Evolutionary conservation across 805 yeast genomes (phyloP).

Genomic region (Wickerhamiella kazuoi): DNA sequence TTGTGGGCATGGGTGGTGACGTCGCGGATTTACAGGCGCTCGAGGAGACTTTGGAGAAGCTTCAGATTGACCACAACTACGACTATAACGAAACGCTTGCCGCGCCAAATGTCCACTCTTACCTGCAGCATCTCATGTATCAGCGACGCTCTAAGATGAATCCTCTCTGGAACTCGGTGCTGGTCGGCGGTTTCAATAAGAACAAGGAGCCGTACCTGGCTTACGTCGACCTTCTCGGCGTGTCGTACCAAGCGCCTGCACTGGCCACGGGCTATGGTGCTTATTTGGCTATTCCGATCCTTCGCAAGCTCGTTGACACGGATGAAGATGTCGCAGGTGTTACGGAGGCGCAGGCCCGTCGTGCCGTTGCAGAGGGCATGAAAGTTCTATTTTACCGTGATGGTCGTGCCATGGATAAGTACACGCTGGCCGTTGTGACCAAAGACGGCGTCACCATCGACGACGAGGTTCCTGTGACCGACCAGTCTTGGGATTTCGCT

Average conservation of each 20-base stretch:
- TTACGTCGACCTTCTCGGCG: conserved; percentile 84
- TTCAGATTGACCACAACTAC: conserved; percentile 63
- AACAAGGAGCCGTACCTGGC: conserved; percentile 55
- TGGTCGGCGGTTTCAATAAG: conserved; percentile 78
- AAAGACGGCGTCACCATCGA: conserved; percentile 39
- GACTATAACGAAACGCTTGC: conserved; percentile 54
- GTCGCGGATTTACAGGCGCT: conserved; percentile 82
- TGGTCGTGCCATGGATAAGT: conserved; percentile 81
- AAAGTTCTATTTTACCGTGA: conserved; percentile 90
- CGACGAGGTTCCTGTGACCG: conserved; percentile 8
- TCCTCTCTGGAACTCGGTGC: conserved; percentile 87
- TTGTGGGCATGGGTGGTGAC: conserved; percentile 91
- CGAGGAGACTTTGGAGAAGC: conserved; percentile 53
- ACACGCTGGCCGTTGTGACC: conserved; percentile 59
- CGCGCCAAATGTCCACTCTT: conserved; percentile 81
- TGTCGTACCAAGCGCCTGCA: conserved; percentile 70
- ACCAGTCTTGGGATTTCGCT: conserved; percentile 42
- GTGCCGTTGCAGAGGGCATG: conserved; percentile 71
- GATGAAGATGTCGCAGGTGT: conserved; percentile 61
- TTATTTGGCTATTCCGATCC: conserved; percentile 79
- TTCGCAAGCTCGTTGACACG: conserved; percentile 64
- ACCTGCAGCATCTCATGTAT: conserved; percentile 69
- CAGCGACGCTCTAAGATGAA: conserved; percentile 81
- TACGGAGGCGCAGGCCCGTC: conserved; percentile 56
- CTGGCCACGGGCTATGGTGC: conserved; percentile 95